These are phyloP conservation scores for Cercospora zeae-maydis DNA, from an alignment of 2,329 filamentous ascomycete genomes.

Conservation along the genomic window DNA sequence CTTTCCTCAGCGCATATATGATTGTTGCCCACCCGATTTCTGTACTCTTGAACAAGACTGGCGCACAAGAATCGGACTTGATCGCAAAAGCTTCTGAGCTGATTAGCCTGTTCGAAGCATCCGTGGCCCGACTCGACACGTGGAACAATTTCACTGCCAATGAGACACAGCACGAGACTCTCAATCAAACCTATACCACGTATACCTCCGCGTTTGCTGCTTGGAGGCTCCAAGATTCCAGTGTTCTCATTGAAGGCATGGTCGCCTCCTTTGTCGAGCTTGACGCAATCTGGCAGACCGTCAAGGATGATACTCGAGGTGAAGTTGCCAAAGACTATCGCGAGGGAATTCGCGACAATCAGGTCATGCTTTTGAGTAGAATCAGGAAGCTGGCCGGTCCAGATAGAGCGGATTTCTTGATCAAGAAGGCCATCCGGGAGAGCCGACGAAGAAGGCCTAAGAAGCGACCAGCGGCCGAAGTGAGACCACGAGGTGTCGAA, in stretches of 20 bases:
- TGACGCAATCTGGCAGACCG: constrained; percentile 77
- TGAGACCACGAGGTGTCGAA: constrained; percentile 61
- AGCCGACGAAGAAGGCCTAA: constrained; percentile 62
- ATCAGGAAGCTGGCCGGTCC: constrained; percentile 75
- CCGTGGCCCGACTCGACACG: constrained; percentile 61
- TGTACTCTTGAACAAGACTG: constrained; percentile 72
- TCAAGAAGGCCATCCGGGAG: constrained; percentile 70
- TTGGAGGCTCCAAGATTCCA: constrained; percentile 78
- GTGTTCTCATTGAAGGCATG: constrained; percentile 76
- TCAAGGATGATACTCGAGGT: constrained; percentile 72
- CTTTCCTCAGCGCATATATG: constrained; percentile 74
- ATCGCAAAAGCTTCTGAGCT: constrained; percentile 75
- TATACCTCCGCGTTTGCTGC: constrained; percentile 77
- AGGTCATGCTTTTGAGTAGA: constrained; percentile 71
- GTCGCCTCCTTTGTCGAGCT: constrained; percentile 81
- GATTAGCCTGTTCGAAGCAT: constrained; percentile 72
- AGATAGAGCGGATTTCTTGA: constrained; percentile 66
- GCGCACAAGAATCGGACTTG: constrained; percentile 65
- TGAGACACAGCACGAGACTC: constrained; percentile 57
- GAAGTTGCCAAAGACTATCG: constrained; percentile 72
- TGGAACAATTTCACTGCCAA: constrained; percentile 66
- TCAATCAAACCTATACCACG: constrained; percentile 67
- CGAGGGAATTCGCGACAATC: constrained; percentile 75
- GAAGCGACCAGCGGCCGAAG: constrained; percentile 66
- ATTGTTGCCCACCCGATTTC: constrained; percentile 75